These are phyloP conservation scores for Naganishia cerealis DNA, from an alignment of 1,284 basidiomycete genomes.

Conservation along the genomic window DNA sequence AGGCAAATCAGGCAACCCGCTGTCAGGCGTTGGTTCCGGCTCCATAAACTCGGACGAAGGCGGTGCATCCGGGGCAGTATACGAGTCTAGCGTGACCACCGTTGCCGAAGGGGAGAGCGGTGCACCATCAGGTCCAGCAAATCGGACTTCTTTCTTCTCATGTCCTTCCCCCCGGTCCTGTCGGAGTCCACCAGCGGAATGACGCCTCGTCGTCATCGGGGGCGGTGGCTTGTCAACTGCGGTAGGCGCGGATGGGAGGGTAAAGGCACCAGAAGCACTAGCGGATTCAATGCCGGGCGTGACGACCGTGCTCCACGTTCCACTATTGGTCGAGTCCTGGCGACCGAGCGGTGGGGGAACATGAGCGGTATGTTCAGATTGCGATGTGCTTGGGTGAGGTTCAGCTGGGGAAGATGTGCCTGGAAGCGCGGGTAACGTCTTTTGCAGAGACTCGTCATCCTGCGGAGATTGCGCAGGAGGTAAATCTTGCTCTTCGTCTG, in stretches of 20 bases:
- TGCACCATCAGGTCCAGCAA: slow-evolving; percentile 52
- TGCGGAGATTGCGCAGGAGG: neutral
- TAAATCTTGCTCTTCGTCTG: neutral
- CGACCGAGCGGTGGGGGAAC: neutral
- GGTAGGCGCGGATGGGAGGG: slow-evolving; percentile 6
- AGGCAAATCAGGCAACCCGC: neutral
- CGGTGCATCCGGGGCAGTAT: slow-evolving; percentile 46
- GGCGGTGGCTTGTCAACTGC: slow-evolving; percentile 9
- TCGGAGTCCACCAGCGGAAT: neutral
- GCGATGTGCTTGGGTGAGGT: neutral
- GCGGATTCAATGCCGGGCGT: slow-evolving; percentile 45
- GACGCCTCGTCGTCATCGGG: neutral
- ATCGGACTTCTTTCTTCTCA: slow-evolving; percentile 48
- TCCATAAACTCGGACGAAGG: slow-evolving; percentile 44
- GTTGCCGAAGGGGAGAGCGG: slow-evolving; percentile 48
- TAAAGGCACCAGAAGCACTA: neutral
- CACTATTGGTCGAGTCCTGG: slow-evolving; percentile 34
- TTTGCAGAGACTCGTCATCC: neutral
- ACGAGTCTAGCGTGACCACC: slow-evolving; percentile 42
- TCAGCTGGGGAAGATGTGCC: neutral
- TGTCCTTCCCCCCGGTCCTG: slow-evolving; percentile 3
- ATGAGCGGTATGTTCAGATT: neutral
- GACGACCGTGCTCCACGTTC: slow-evolving; percentile 50
- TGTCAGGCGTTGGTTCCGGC: neutral
- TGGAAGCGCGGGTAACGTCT: slow-evolving; percentile 1